A percentile compares a stretch with the other conserved stretches of the same genome.
These are phyloP conservation scores for Solanum hybrid DNA, from an alignment of 305 asterid species.

Conservation along the genomic window DNA sequence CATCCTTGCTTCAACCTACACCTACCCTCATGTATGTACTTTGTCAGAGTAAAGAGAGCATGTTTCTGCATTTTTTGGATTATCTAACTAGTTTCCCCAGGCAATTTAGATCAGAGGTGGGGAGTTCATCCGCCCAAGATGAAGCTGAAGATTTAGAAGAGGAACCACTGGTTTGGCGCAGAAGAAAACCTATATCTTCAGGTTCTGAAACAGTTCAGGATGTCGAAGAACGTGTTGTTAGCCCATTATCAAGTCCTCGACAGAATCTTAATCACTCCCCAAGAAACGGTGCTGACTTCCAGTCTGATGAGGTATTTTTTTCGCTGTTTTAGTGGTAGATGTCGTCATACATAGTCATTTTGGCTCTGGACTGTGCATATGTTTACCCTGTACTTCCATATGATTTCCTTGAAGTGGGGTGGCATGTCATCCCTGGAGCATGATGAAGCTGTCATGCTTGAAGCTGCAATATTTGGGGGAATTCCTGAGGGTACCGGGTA, in stretches of 20 bases:
- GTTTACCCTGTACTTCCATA: neutral
- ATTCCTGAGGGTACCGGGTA: slow-evolving; percentile 69
- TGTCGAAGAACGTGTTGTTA: slow-evolving; percentile 44
- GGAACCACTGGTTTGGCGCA: slow-evolving; percentile 62
- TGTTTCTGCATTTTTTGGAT: slow-evolving; percentile 4
- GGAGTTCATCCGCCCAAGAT: slow-evolving; percentile 56
- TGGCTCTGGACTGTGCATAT: neutral
- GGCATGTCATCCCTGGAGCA: slow-evolving; percentile 93
- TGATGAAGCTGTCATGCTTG: slow-evolving; percentile 97
- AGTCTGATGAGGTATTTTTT: slow-evolving; percentile 52
- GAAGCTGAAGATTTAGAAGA: slow-evolving; percentile 75
- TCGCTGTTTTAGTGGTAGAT: neutral
- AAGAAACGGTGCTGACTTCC: slow-evolving; percentile 41
- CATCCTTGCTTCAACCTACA: neutral
- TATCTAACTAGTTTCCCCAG: slow-evolving; percentile 21
- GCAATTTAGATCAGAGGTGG: slow-evolving; percentile 54
- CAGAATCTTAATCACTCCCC: slow-evolving; percentile 30
- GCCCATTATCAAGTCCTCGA: slow-evolving; percentile 45
- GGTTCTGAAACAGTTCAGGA: slow-evolving; percentile 36
- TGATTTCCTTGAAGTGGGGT: slow-evolving; percentile 63
- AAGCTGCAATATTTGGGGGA: slow-evolving; percentile 98
- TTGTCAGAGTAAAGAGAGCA: neutral
- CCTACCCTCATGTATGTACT: neutral
- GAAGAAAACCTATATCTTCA: slow-evolving; percentile 53
- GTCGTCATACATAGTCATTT: neutral